Evolutionary conservation across 2,329 filamentous ascomycete species (phyloP), one percentile per base, ranked within the genome.

Genomic region (Cercospora zeina): DNA sequence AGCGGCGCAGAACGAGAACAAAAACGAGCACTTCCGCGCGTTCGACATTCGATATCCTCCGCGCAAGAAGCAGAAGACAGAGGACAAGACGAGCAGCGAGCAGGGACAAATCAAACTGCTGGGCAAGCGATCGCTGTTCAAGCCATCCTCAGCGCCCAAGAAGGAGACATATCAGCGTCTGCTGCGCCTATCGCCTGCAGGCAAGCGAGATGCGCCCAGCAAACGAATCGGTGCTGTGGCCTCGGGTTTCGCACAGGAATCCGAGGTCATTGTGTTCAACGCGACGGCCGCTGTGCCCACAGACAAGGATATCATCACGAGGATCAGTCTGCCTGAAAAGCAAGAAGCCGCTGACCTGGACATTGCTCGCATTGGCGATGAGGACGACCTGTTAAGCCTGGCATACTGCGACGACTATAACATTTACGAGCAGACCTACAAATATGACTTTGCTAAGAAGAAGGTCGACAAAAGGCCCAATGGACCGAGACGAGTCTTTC

Each of bases 1-100:
- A 51, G 83, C 82, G 5, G 87, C 91, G 62, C 83, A 93, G 67
- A 82, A 87, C 69, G 86, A 87, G 67, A 90, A 89, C 67, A 89
- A 85, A 73, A 97, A 97, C 74, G 83, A 90, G 72, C 93, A 97
- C 77, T 86, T 97, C 67, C 86, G 92, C 67, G 83, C 90, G 9
- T 89, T 96, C 71, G 81, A 83, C 65, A 82, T 95, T 66, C 76
- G 79, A 63, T 81, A 83, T 66, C 82, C 83, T 1, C 78, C 79
- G 59, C 75, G 73, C 55, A 82, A 81, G 69, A 75, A 72, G 51
- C 67, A 76, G 54, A 75, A 76, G 67, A 66, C 71, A 1, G 67
- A 74, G 27, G 70, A 69, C 10, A 67, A 68, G 30, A 76, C 80
- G 67, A 75, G 68, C 65, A 58, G 69, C 4, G 64, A 70, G 50